Conservation (phyloP, 2,329 filamentous ascomycete genomes). For the Capronia coronata region DNA sequence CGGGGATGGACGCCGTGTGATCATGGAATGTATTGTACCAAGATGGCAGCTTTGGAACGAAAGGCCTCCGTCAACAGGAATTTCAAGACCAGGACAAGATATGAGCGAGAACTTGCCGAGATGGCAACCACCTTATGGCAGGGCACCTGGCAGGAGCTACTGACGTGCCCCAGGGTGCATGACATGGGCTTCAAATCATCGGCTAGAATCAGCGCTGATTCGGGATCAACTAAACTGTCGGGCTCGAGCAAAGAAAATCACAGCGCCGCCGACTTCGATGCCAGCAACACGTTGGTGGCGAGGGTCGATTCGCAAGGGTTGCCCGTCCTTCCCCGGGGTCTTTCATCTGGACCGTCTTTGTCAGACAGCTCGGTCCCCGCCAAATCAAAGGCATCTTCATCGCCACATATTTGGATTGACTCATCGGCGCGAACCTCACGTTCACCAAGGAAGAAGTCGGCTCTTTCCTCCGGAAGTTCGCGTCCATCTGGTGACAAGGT, state of each 20-base stretch:
- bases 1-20: conserved; percentile 19
- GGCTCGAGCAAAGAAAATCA: background rate
- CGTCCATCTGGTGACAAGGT: background rate
- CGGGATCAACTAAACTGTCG: background rate
- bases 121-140: conserved; percentile 11
- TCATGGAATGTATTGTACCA: conserved; percentile 16
- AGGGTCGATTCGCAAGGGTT: no score
- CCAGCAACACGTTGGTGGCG: no score
- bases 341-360: background rate
- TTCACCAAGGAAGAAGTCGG: background rate
- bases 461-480: background rate
- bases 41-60: background rate
- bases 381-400: background rate
- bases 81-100: background rate
- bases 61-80: conserved; percentile 6
- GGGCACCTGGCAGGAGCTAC: conserved; percentile 14
- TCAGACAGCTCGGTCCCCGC: background rate
- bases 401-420: background rate
- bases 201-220: background rate
- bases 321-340: background rate
- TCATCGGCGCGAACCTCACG: background rate
- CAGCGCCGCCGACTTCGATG: no score
- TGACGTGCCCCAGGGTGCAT: conserved; percentile 16
- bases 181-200: background rate
- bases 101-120: conserved; percentile 1